phyloP scores from a whole-genome alignment of 1,139 yeast genomes.

The Debaryomycetaceae sp. region DNA sequence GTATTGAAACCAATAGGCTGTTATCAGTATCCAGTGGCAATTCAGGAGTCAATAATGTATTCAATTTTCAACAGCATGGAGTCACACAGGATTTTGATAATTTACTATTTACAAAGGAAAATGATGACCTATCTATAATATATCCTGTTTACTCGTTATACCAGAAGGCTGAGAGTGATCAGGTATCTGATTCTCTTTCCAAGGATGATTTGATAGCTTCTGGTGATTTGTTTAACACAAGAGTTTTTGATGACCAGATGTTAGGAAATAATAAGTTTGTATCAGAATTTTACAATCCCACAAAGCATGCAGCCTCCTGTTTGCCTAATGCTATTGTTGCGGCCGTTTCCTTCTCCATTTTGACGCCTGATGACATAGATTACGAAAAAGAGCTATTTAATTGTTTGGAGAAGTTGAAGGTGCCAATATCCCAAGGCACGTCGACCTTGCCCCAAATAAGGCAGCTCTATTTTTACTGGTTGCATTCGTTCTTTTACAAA shows the following conservation, averaged over 20 bases:
- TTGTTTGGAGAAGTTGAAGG: conserved; percentile 14
- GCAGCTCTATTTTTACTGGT: conserved; percentile 31
- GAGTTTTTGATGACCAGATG: conserved; percentile 2
- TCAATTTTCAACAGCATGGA: conserved; percentile 14
- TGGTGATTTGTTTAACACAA: conserved; percentile 6
- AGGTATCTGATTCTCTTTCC: not conserved
- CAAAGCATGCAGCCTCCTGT: conserved; percentile 4
- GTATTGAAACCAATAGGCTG: not conserved
- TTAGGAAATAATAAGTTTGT: not conserved
- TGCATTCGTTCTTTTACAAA: conserved; percentile 29
- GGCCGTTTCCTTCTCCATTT: conserved; percentile 7
- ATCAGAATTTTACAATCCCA: not conserved
- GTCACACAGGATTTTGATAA: conserved; percentile 31
- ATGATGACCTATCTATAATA: conserved; percentile 26
- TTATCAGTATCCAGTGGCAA: no score
- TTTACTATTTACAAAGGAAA: conserved; percentile 16
- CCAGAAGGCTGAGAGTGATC: not conserved
- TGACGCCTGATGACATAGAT: conserved; percentile 11
- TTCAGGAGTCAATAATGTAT: conserved; percentile 15
- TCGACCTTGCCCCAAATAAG: conserved; percentile 30
- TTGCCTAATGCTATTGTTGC: conserved; percentile 18
- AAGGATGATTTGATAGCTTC: conserved; percentile 4
- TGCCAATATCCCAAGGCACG: conserved; percentile 24
- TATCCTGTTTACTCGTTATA: conserved; percentile 37
- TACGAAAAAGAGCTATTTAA: conserved; percentile 14